phyloP scores from a whole-genome alignment of 163 green algal species.

The Scenedesmus sp. region DNA sequence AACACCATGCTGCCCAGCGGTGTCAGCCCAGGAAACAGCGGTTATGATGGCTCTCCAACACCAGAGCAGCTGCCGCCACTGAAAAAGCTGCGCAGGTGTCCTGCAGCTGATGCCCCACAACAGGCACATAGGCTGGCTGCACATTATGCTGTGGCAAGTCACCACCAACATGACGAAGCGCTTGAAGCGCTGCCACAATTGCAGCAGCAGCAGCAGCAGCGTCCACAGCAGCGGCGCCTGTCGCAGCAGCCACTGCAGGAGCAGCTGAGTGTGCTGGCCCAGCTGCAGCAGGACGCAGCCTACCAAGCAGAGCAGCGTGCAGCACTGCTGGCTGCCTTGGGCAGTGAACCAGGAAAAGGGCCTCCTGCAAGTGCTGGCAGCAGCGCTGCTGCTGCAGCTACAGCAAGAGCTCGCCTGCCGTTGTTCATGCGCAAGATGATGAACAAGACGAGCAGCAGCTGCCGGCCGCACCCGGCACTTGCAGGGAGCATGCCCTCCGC shows the following conservation, averaged over 20 bases:
- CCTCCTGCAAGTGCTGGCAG: not conserved
- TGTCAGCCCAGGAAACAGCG: not conserved
- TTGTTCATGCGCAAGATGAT: slow-evolving; percentile 24
- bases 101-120: not conserved
- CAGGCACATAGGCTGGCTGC: not conserved
- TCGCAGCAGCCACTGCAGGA: slow-evolving; percentile 26
- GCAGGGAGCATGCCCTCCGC: not conserved
- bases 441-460: not conserved
- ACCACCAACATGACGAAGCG: not conserved
- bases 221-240: not conserved
- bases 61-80: slow-evolving; percentile 36
- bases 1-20: not conserved
- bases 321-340: not conserved
- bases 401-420: not conserved
- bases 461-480: not conserved
- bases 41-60: slow-evolving; percentile 7
- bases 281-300: slow-evolving; percentile 19
- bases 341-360: not conserved
- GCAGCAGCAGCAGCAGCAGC: slow-evolving; percentile 11
- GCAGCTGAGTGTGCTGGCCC: not conserved
- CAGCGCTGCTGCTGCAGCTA: not conserved
- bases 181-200: not conserved
- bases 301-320: slow-evolving; percentile 15
- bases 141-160: not conserved
- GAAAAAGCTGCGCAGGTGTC: not conserved